Evolutionary conservation across 768 basidiomycete genomes (phyloP).

Genomic region (Auricularia cornea): DNA sequence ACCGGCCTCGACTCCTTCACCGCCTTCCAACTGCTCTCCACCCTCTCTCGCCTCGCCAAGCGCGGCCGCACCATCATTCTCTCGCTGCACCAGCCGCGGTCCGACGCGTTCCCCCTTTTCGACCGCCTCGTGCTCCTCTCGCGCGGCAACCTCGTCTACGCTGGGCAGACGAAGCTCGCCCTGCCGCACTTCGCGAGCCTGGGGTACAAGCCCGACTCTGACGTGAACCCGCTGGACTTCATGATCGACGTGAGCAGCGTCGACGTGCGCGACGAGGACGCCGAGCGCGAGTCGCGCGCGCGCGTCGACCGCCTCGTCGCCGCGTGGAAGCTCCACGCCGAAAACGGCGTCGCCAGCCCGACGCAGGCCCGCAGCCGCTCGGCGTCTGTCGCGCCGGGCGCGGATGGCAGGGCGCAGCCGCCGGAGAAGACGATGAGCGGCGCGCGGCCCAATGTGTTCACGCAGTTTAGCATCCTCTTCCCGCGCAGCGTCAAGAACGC

Average conservation of each 20-base stretch:
- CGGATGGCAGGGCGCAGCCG: background rate
- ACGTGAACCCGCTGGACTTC: constrained; percentile 37
- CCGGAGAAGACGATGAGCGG: background rate
- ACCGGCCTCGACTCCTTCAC: constrained; percentile 18
- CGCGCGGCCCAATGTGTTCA: constrained; percentile 11
- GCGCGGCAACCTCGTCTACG: constrained; percentile 34
- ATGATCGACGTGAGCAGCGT: constrained; percentile 33
- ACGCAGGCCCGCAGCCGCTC: background rate
- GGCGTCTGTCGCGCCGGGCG: background rate
- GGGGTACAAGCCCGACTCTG: constrained; percentile 23
- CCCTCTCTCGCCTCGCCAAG: constrained; percentile 24
- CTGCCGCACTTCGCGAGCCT: constrained; percentile 30
- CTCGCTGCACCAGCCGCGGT: constrained; percentile 41
- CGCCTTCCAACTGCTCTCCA: constrained; percentile 23
- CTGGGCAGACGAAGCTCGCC: constrained; percentile 23
- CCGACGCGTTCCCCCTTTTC: constrained; percentile 39
- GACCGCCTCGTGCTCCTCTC: constrained; percentile 35
- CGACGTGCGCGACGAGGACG: constrained; percentile 32
- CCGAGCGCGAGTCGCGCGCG: constrained; percentile 3
- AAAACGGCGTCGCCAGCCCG: too few species aligned
- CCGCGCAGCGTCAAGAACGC: constrained; percentile 15
- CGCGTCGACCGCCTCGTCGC: constrained; percentile 26
- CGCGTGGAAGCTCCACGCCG: constrained; percentile 24
- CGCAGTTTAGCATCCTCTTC: constrained; percentile 14
- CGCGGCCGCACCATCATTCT: constrained; percentile 32